These are phyloP conservation scores for Cutaneotrichosporon spelunceum DNA, from an alignment of 1,284 basidiomycete genomes.

Conservation along the genomic window DNA sequence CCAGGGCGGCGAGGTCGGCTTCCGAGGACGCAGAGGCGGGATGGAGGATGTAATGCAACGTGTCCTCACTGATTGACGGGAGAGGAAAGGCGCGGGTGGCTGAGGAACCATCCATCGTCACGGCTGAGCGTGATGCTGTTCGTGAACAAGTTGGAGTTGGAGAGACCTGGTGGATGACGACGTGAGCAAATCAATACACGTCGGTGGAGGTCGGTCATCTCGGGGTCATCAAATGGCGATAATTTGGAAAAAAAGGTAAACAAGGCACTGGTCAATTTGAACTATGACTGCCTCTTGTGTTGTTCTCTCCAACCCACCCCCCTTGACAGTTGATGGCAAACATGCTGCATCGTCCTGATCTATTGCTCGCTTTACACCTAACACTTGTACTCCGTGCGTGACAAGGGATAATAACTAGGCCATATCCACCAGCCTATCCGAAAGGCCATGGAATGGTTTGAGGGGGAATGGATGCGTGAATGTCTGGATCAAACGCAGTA, in stretches of 20 bases:
- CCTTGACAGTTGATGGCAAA: neutral
- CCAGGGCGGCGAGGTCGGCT: constrained; percentile 63
- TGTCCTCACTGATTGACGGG: constrained; percentile 72
- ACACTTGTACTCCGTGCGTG: neutral
- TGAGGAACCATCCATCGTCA: constrained; percentile 14
- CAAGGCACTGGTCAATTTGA: too few relatives aligned
- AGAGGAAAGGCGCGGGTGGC: constrained; percentile 39
- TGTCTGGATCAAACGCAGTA: neutral
- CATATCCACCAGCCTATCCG: neutral
- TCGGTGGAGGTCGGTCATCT: neutral
- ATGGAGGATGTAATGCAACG: constrained; percentile 70
- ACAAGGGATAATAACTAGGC: neutral
- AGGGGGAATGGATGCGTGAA: neutral
- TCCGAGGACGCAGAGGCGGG: constrained; percentile 51
- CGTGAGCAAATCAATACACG: neutral
- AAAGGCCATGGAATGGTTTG: neutral
- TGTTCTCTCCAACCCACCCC: neutral
- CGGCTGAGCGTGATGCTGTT: constrained; percentile 12
- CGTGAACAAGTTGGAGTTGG: too few relatives aligned
- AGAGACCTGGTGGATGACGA: neutral
- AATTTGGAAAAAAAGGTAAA: too few relatives aligned
- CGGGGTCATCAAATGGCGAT: too few relatives aligned
- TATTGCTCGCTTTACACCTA: neutral
- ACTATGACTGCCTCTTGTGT: neutral
- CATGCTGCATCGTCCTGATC: neutral